These are phyloP conservation scores for Lineolata rhizophorae DNA, from an alignment of 495 filamentous ascomycete species.

Conservation along the genomic window DNA sequence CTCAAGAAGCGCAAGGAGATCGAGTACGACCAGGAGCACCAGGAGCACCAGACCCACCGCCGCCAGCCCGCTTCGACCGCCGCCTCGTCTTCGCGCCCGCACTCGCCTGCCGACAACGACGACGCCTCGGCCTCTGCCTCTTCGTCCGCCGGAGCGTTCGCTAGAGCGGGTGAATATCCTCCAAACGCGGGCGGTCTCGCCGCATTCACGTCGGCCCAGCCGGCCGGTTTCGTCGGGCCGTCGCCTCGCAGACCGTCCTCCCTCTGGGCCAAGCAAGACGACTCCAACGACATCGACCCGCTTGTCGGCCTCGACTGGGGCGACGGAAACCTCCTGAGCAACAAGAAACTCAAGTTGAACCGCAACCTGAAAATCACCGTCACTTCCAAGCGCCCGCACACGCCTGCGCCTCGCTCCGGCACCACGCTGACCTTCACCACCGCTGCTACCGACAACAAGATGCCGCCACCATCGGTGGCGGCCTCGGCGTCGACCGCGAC, in stretches of 20 bases:
- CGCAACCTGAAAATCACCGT: slow-evolving; percentile 77
- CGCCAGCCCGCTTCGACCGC: background rate
- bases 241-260: no score
- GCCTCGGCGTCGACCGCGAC: slow-evolving; percentile 50
- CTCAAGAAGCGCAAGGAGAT: slow-evolving; percentile 37
- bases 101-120: background rate
- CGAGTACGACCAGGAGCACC: slow-evolving; percentile 5
- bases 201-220: no score
- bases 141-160: no score
- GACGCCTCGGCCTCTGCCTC: background rate
- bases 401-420: slow-evolving; percentile 40
- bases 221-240: no score
- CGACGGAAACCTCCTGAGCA: slow-evolving; percentile 57
- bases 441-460: no score
- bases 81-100: background rate
- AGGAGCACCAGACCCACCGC: background rate
- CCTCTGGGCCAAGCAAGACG: no score
- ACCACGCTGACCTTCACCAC: slow-evolving; percentile 75
- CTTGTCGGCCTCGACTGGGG: slow-evolving; percentile 75
- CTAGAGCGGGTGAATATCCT: no score
- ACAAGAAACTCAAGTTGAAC: slow-evolving; percentile 65
- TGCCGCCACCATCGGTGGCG: no score
- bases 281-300: slow-evolving; percentile 61
- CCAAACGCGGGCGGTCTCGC: no score
- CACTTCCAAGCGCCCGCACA: slow-evolving; percentile 28